phyloP scores from a whole-genome alignment of 257 asterid genomes.

The Gentiana macrophylla region DNA sequence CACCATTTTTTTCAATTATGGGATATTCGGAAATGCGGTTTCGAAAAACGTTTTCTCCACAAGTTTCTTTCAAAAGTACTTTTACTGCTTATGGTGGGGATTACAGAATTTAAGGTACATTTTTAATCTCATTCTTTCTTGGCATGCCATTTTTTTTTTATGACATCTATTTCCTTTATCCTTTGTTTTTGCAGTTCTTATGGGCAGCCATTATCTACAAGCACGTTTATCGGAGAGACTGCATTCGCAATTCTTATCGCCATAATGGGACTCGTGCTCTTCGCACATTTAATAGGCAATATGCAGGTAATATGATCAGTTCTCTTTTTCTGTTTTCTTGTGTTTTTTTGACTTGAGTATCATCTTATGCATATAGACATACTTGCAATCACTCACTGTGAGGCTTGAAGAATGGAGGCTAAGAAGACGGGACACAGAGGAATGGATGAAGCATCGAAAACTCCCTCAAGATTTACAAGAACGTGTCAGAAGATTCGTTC shows the following conservation, averaged over 20 bases:
- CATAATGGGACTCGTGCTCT: conserved; percentile 75
- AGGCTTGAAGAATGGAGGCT: conserved; percentile 95
- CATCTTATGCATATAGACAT: conserved; percentile 36
- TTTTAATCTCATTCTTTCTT: not conserved
- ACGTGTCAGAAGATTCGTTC: conserved; percentile 64
- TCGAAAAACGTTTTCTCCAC: conserved; percentile 58
- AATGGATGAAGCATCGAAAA: conserved; percentile 91
- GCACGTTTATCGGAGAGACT: conserved; percentile 75
- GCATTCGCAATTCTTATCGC: conserved; percentile 77
- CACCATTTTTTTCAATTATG: conserved; percentile 45
- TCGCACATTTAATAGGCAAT: conserved; percentile 85
- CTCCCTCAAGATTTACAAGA: conserved; percentile 55
- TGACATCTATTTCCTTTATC: not conserved
- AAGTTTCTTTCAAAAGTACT: conserved; percentile 56
- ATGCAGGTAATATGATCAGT: conserved; percentile 53
- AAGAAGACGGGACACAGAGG: conserved; percentile 79
- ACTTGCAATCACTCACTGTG: conserved; percentile 79
- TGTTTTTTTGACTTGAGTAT: not conserved
- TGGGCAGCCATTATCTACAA: conserved; percentile 65
- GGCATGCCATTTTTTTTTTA: not conserved
- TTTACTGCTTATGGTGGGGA: conserved; percentile 95
- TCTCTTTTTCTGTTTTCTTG: too few species aligned
- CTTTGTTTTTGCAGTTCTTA: conserved; percentile 45
- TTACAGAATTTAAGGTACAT: conserved; percentile 68
- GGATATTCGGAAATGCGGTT: conserved; percentile 60